These are phyloP conservation scores for Alternaria viburni DNA, from an alignment of 2,329 filamentous ascomycete genomes.

Conservation along the genomic window DNA sequence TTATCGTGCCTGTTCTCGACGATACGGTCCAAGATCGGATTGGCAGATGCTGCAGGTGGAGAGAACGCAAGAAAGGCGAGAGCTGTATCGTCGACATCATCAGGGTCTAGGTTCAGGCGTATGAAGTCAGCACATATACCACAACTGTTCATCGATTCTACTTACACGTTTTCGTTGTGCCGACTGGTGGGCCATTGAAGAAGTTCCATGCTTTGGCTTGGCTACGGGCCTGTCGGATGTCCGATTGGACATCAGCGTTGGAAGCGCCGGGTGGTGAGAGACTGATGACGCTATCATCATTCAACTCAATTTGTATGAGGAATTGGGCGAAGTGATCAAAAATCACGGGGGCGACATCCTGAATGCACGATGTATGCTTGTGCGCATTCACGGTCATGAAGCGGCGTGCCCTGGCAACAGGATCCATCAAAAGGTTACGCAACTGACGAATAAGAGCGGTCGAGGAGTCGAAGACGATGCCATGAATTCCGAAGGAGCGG, in stretches of 20 bases:
- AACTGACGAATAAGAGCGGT: conserved; percentile 13
- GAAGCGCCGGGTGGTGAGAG: conserved; percentile 5
- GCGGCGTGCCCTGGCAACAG: conserved; percentile 21
- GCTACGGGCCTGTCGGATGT: neutral
- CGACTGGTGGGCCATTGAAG: conserved; percentile 22
- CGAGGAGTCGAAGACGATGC: conserved; percentile 29
- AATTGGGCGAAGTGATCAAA: conserved; percentile 39
- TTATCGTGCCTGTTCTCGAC: conserved; percentile 47
- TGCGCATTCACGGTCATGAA: conserved; percentile 27
- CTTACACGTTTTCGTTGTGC: conserved; percentile 20
- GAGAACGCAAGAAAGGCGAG: conserved; percentile 35
- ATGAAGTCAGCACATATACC: neutral
- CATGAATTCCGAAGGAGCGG: conserved; percentile 37
- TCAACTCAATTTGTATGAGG: conserved; percentile 31
- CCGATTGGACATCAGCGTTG: conserved; percentile 7
- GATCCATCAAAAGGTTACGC: conserved; percentile 25
- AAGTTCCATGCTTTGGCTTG: conserved; percentile 34
- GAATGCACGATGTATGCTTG: conserved; percentile 25
- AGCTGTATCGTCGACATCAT: conserved; percentile 47
- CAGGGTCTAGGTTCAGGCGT: conserved; percentile 22
- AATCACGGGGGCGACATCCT: conserved; percentile 21
- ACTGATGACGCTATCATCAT: conserved; percentile 17
- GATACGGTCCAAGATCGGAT: conserved; percentile 15
- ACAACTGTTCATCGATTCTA: neutral
- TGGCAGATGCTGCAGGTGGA: conserved; percentile 5